Evolutionary conservation across 768 basidiomycete genomes (phyloP).

Genomic region (Tylopilus sp.): DNA sequence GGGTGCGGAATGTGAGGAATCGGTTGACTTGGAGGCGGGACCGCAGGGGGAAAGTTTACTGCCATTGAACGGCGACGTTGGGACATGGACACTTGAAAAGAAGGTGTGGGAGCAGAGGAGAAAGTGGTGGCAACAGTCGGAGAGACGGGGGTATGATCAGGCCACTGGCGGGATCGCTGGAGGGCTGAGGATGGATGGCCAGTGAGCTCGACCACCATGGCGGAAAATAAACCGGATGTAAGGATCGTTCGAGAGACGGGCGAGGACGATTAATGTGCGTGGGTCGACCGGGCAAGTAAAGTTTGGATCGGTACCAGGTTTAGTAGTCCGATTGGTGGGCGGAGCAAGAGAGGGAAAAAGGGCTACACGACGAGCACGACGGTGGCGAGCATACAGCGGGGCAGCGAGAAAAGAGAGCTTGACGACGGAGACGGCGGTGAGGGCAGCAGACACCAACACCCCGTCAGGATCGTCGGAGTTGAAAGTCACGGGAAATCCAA

Average conservation of each 20-base stretch:
- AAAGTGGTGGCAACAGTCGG: slow-evolving; percentile 29
- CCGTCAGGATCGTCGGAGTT: slow-evolving; percentile 26
- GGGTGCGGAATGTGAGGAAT: slow-evolving; percentile 62
- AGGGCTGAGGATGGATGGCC: slow-evolving; percentile 26
- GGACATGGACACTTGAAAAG: slow-evolving; percentile 27
- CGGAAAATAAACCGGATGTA: not conserved
- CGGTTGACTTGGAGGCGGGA: slow-evolving; percentile 69
- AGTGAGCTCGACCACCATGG: slow-evolving; percentile 31
- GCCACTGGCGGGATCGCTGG: slow-evolving; percentile 35
- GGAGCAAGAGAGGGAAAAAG: not conserved
- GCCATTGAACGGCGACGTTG: slow-evolving; percentile 70
- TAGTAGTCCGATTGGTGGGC: slow-evolving; percentile 10
- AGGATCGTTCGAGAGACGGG: not conserved
- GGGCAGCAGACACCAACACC: slow-evolving; percentile 2
- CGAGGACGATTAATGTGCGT: not conserved
- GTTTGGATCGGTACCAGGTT: slow-evolving; percentile 15
- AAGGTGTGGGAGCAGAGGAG: slow-evolving; percentile 29
- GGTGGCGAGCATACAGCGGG: slow-evolving; percentile 11
- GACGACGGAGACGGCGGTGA: slow-evolving; percentile 8
- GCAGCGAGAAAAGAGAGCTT: not conserved
- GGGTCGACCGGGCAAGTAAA: slow-evolving; percentile 1
- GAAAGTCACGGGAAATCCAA: slow-evolving; percentile 16
- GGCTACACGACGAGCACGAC: slow-evolving; percentile 12
- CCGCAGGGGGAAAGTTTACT: slow-evolving; percentile 59
- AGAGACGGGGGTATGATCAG: slow-evolving; percentile 21